A percentile compares a stretch with the other conserved stretches of the same genome.
Evolutionary conservation across 306 rosid species (phyloP).

Genomic region (Sechiopsis laciniata): DNA sequence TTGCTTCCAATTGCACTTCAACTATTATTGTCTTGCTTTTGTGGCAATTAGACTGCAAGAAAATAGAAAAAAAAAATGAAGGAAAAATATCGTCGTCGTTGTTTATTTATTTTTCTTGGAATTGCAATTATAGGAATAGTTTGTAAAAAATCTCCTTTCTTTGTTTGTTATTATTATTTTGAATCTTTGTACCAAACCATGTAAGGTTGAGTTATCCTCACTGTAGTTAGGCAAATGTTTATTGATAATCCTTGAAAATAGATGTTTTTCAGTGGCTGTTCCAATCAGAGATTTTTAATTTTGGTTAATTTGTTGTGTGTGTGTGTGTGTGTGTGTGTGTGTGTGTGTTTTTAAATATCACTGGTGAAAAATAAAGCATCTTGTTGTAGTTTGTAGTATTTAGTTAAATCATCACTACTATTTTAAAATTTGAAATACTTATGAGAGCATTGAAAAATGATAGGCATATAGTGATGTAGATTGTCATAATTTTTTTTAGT

Average conservation of each 20-base stretch:
- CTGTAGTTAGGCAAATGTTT: neutral
- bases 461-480: too few relatives aligned
- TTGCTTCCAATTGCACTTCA: slow-evolving; percentile 13
- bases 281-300: too few relatives aligned
- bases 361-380: too few relatives aligned
- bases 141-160: neutral
- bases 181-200: slow-evolving; percentile 10
- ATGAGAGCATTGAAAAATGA: too few relatives aligned
- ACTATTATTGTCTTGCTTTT: slow-evolving; percentile 14
- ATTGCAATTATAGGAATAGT: neutral
- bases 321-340: too few relatives aligned
- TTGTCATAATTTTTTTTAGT: too few relatives aligned
- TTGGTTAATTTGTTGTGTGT: too few relatives aligned
- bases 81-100: neutral
- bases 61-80: neutral
- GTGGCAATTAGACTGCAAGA: slow-evolving; percentile 12
- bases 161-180: slow-evolving; percentile 6
- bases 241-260: neutral
- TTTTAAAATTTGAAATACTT: too few relatives aligned
- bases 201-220: slow-evolving; percentile 7
- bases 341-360: too few relatives aligned
- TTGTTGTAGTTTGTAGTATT: too few relatives aligned
- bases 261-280: neutral
- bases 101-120: neutral
- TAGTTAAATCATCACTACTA: too few relatives aligned